A percentile compares a stretch with the other conserved stretches of the same genome.
phyloP scores from a whole-genome alignment of 495 filamentous ascomycete genomes.

The Aspergillus olivimuriae region DNA sequence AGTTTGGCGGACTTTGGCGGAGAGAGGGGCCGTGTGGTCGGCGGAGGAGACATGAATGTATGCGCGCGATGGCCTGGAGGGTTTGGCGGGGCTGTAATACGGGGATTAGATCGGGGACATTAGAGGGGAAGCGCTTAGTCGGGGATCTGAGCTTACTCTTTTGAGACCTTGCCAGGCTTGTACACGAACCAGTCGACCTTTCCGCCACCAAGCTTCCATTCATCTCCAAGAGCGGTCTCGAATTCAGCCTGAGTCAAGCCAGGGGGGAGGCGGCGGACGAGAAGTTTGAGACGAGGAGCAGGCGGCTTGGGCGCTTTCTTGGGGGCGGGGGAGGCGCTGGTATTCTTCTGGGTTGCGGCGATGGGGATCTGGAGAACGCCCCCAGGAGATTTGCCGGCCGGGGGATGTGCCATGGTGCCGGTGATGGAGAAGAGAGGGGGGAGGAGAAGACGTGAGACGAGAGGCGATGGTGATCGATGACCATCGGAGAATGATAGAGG shows the following conservation, averaged over 20 bases:
- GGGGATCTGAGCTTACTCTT: constrained; percentile 56
- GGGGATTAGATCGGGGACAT: too few species aligned
- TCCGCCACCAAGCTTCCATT: constrained; percentile 71
- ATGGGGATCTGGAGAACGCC: constrained; percentile 57
- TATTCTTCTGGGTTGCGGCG: constrained; percentile 51
- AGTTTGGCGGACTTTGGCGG: constrained; percentile 56
- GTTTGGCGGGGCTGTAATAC: constrained; percentile 68
- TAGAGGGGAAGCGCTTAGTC: too few species aligned
- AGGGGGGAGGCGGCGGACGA: constrained; percentile 81
- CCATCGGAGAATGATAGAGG: too few species aligned
- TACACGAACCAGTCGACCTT: constrained; percentile 81
- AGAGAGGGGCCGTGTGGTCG: constrained; percentile 53
- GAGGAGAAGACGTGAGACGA: background rate
- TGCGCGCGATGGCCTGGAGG: constrained; percentile 67
- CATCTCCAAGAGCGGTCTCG: constrained; percentile 62
- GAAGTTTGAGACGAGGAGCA: constrained; percentile 67
- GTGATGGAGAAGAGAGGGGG: background rate
- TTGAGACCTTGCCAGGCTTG: constrained; percentile 76
- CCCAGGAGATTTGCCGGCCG: constrained; percentile 36
- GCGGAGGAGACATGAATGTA: constrained; percentile 67
- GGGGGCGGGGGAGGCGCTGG: constrained; percentile 28
- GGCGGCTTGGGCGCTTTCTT: constrained; percentile 49
- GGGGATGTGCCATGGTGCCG: constrained; percentile 27
- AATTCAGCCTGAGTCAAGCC: constrained; percentile 79
- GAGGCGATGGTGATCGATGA: background rate